These are phyloP conservation scores for Erysimum cheiri DNA, from an alignment of 441 rosid genomes.

Conservation along the genomic window DNA sequence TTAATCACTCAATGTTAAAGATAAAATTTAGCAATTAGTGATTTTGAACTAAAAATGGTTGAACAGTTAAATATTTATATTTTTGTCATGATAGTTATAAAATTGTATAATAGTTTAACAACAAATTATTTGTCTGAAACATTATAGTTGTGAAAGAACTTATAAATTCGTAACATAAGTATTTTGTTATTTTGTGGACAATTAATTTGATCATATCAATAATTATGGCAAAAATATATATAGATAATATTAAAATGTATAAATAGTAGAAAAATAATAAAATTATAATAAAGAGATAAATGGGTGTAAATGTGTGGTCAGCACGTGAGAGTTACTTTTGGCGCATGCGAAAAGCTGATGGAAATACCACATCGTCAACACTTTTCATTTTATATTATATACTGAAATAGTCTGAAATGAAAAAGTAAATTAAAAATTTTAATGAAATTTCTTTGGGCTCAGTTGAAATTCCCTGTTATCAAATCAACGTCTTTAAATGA, in stretches of 20 bases:
- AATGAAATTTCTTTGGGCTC: constrained; percentile 12
- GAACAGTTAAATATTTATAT: neutral
- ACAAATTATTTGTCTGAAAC: neutral
- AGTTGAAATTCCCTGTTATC: neutral
- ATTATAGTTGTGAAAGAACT: neutral
- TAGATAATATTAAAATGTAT: neutral
- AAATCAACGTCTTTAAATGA: constrained; percentile 5
- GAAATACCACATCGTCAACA: constrained; percentile 44
- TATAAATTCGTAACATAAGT: neutral
- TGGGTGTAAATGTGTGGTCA: constrained; percentile 50
- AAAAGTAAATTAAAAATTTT: constrained; percentile 15
- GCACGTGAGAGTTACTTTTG: constrained; percentile 83
- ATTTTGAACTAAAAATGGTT: neutral
- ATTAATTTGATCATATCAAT: neutral
- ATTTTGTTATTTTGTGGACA: neutral
- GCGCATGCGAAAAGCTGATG: constrained; percentile 75
- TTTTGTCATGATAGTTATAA: neutral
- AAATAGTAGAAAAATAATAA: neutral
- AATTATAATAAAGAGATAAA: constrained; percentile 29
- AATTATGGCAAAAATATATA: neutral
- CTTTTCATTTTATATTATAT: constrained; percentile 34
- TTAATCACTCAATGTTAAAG: no score
- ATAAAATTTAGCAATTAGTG: neutral
- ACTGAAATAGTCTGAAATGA: constrained; percentile 24
- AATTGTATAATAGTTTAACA: neutral